These are phyloP conservation scores for Rhazya stricta DNA, from an alignment of 257 asterid genomes.

Conservation along the genomic window DNA sequence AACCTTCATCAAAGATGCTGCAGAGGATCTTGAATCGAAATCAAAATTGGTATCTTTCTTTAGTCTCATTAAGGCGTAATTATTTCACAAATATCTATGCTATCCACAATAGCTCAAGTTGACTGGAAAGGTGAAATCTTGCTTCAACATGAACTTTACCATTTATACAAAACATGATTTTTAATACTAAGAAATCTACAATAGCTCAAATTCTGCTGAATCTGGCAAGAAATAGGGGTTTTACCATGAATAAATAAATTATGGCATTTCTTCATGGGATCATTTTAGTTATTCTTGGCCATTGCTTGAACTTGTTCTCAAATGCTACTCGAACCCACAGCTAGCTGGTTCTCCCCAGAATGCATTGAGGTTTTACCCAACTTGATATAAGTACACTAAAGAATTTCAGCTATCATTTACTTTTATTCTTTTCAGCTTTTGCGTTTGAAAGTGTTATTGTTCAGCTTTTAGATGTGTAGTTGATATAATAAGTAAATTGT, in stretches of 20 bases:
- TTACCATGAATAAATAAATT: not conserved
- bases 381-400: not conserved
- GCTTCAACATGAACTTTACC: not conserved
- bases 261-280: not conserved
- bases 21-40: slow-evolving; percentile 29
- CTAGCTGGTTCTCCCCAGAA: too few species aligned
- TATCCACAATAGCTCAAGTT: not conserved
- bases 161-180: not conserved
- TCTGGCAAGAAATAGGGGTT: not conserved
- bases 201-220: not conserved
- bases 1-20: slow-evolving; percentile 31
- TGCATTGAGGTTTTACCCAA: not conserved
- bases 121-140: not conserved
- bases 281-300: not conserved
- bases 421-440: not conserved
- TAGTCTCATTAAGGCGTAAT: not conserved
- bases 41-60: slow-evolving; percentile 27
- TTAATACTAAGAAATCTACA: not conserved
- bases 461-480: not conserved
- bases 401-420: not conserved
- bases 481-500: not conserved
- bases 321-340: too few species aligned
- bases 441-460: not conserved
- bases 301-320: not conserved
- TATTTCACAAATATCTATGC: not conserved